Evolutionary conservation across 345 rosid genomes (phyloP), one percentile per base, ranked within the genome.

Genomic region (Hibiscus syriacus): DNA sequence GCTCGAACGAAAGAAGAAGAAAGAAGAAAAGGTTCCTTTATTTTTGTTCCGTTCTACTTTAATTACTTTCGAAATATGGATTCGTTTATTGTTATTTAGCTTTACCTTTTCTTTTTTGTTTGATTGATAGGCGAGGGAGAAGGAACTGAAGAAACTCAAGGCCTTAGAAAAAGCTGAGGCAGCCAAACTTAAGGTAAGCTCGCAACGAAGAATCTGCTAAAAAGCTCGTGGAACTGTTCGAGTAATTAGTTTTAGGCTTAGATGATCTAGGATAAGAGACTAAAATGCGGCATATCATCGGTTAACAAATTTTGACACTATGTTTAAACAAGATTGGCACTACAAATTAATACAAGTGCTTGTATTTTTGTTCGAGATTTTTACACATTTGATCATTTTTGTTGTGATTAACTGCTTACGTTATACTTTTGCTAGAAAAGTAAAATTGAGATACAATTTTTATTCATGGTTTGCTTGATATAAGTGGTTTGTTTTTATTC

Each of bases 1-100:
- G 23, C 85, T 83, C 14, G 98, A 92, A 78, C 76, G 89, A 45
- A 87, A 92, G 85, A 89, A 89, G 89, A 92, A 83, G 79, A 92
- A 89, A 70, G 96, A 92, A 65, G 94, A 92, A 72, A 89, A 90
- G 86, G 98, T 91, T 55, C 43, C 3, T 14, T 6, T 30, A 5
- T n/a, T 17, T 48, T 1, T 32, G 7, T 43, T 39, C n/a, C 2
- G 13, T 4, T 22, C 8, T 19, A 16, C 23, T 34, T 61, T 20
- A 48, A 23, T 11, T 7, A 41, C 5, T 17, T 19, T 14, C 16
- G 7, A 30, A 38, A 38, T 60, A 4, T 60, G 29, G 9, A 4
- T 61, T 39, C 6, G 9, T 60, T 38, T 60, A 12, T 20, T 22
- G 8, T 36, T 20, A 2, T 61, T 61, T 61, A 61, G 12, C 12